Conservation (phyloP, 768 basidiomycete genomes). For the Tulasnella sp. region DNA sequence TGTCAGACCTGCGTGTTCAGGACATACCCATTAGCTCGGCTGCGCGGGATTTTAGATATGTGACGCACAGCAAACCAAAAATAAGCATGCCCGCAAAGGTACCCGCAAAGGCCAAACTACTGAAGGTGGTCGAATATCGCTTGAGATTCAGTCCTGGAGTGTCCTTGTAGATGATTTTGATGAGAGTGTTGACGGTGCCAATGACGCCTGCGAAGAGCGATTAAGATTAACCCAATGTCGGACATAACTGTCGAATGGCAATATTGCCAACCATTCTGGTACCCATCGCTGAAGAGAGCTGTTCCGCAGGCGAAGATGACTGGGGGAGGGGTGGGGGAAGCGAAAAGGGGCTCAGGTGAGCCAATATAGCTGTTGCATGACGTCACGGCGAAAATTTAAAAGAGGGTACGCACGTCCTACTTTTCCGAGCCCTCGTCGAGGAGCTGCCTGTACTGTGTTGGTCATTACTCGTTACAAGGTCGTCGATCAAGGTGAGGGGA, state of each 20-base stretch:
- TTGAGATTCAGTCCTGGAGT: constrained; percentile 45
- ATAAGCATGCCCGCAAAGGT: constrained; percentile 79
- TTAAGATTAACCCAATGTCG: neutral
- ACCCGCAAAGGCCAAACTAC: constrained; percentile 76
- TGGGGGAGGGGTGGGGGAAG: neutral
- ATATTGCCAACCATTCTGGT: neutral
- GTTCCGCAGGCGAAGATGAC: constrained; percentile 58
- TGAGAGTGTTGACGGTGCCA: constrained; percentile 47
- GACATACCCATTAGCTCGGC: neutral
- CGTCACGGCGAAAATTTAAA: neutral
- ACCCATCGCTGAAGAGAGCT: constrained; percentile 82
- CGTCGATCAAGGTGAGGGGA: no score
- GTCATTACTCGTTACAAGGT: constrained; percentile 2
- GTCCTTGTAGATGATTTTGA: constrained; percentile 62
- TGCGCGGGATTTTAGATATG: neutral
- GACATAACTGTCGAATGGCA: neutral
- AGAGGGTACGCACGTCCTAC: neutral
- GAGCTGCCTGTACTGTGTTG: neutral
- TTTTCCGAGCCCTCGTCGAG: neutral
- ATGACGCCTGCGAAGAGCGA: constrained; percentile 44
- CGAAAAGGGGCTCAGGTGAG: neutral
- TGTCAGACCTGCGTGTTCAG: constrained; percentile 46
- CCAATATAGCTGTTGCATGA: neutral
- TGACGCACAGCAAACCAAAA: constrained; percentile 46
- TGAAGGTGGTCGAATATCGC: constrained; percentile 59